phyloP scores from a whole-genome alignment of 2,329 filamentous ascomycete genomes.

The Periconia macrospinosa region DNA sequence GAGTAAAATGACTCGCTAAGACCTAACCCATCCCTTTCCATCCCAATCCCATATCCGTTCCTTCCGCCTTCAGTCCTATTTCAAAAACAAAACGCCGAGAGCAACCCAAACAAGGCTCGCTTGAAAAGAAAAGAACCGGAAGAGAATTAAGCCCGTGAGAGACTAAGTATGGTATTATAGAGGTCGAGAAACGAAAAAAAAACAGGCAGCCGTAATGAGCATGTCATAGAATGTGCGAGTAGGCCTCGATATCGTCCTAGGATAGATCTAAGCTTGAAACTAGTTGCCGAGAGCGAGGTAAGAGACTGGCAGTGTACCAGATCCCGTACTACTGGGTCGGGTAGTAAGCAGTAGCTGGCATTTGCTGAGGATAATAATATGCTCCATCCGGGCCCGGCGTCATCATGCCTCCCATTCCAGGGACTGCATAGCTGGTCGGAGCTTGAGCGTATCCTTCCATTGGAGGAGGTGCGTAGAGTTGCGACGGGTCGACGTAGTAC shows the following conservation, averaged over 20 bases:
- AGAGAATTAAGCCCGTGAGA: neutral
- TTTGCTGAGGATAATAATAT: constrained; percentile 62
- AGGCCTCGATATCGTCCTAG: too few relatives aligned
- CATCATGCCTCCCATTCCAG: constrained; percentile 79
- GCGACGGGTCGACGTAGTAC: constrained; percentile 86
- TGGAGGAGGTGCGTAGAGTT: constrained; percentile 59
- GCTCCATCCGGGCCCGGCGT: constrained; percentile 60
- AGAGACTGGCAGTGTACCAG: neutral
- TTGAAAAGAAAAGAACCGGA: neutral
- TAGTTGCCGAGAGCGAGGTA: too few relatives aligned
- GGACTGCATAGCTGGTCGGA: constrained; percentile 56
- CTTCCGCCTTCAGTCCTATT: too few relatives aligned
- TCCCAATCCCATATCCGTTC: neutral
- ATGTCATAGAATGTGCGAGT: too few relatives aligned
- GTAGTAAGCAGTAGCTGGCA: constrained; percentile 61
- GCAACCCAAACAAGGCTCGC: neutral
- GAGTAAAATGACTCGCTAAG: neutral
- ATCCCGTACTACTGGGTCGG: constrained; percentile 30
- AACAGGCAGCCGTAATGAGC: neutral
- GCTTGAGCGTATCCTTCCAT: constrained; percentile 46
- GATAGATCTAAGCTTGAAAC: too few relatives aligned
- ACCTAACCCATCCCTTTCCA: neutral
- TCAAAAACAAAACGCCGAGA: neutral
- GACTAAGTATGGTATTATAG: neutral
- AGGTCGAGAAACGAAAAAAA: neutral